phyloP scores from a whole-genome alignment of 345 rosid species.

The Gossypioides kirkii region DNA sequence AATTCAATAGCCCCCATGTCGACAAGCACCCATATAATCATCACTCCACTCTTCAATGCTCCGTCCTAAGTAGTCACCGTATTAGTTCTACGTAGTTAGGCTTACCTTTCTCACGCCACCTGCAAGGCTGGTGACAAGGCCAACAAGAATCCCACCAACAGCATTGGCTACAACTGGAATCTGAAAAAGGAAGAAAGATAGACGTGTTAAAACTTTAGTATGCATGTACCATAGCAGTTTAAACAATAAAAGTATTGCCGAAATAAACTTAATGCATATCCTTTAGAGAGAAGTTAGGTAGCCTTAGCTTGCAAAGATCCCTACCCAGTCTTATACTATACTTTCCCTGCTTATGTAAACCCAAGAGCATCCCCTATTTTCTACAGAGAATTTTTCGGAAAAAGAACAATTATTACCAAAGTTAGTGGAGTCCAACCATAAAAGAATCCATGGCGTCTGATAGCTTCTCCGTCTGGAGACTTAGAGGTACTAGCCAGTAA shows the following conservation, averaged over 20 bases:
- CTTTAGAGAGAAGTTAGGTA: neutral
- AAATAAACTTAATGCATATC: neutral
- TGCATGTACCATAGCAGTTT: neutral
- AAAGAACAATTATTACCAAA: conserved; percentile 41
- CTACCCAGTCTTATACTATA: neutral
- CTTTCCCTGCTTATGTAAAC: neutral
- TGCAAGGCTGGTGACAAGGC: conserved; percentile 86
- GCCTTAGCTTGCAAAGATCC: neutral
- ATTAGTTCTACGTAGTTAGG: neutral
- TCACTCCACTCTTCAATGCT: neutral
- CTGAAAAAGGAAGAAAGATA: conserved; percentile 30
- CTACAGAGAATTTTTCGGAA: neutral
- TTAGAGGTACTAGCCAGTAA: conserved; percentile 64
- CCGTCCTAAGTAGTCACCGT: neutral
- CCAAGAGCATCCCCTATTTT: neutral
- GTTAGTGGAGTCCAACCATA: conserved; percentile 94
- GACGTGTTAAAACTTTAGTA: neutral
- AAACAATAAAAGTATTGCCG: neutral
- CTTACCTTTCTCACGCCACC: conserved; percentile 97
- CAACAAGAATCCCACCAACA: conserved; percentile 95
- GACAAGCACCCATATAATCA: neutral
- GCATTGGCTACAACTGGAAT: conserved; percentile 79
- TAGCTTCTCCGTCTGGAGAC: conserved; percentile 96
- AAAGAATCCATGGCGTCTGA: conserved; percentile 62
- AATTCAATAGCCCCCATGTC: neutral